Conservation (phyloP, 2,329 filamentous ascomycete genomes). For the Ophiostoma australiae region DNA sequence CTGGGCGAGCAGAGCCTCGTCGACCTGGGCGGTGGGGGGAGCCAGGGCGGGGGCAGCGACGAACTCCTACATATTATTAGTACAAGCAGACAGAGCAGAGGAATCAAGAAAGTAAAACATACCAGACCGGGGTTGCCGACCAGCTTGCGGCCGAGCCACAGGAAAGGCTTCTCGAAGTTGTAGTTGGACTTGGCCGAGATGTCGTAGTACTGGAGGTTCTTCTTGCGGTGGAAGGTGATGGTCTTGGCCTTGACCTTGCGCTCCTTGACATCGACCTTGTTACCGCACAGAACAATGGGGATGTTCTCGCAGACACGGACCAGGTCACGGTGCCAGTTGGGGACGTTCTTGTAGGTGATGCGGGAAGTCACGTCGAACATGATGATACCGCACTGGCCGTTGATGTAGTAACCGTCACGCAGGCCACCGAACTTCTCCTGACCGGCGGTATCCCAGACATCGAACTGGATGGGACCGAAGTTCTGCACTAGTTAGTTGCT, state of each 20-base stretch:
- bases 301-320: conserved; percentile 99
- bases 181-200: conserved; percentile 99
- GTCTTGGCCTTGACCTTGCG: conserved; percentile 99
- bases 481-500: conserved; percentile 52
- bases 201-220: conserved; percentile 99
- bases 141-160: conserved; percentile 97
- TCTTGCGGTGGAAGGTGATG: conserved; percentile 99
- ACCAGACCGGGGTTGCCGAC: conserved; percentile 87
- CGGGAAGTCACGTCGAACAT: conserved; percentile 99
- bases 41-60: conserved; percentile 92
- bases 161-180: conserved; percentile 99
- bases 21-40: conserved; percentile 85
- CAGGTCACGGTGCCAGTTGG: conserved; percentile 99
- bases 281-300: conserved; percentile 94
- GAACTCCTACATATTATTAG: conserved; percentile 66
- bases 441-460: conserved; percentile 98
- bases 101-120: conserved; percentile 37
- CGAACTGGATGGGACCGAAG: conserved; percentile 94
- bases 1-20: conserved; percentile 72
- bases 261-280: conserved; percentile 99
- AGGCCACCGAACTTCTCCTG: conserved; percentile 99
- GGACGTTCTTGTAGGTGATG: conserved; percentile 99
- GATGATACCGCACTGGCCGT: conserved; percentile 99
- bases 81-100: conserved; percentile 26
- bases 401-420: conserved; percentile 99